A percentile compares a stretch with the other conserved stretches of the same genome.
Evolutionary conservation across 768 basidiomycete species (phyloP).

Genomic region (Pseudohyphozyma bogoriensis): DNA sequence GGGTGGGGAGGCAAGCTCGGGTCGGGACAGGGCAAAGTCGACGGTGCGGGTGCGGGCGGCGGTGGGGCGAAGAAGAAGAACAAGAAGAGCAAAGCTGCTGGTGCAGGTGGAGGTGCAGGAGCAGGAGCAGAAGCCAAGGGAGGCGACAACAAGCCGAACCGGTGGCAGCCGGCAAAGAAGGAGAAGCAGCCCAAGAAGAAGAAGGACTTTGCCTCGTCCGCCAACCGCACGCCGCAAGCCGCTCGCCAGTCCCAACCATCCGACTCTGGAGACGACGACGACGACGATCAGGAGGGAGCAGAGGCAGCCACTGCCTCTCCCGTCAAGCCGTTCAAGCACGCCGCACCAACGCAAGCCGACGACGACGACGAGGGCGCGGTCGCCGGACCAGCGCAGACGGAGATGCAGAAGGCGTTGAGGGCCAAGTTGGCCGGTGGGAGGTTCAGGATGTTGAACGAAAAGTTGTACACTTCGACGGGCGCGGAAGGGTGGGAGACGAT

Average conservation of each 20-base stretch:
- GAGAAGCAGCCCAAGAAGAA: conserved; percentile 2
- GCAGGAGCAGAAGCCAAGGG: conserved; percentile 6
- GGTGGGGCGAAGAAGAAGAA: conserved; percentile 2
- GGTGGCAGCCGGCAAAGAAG: not conserved
- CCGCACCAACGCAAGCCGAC: not conserved
- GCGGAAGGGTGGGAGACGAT: conserved; percentile 66
- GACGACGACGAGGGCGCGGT: not conserved
- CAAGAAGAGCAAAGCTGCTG: conserved; percentile 18
- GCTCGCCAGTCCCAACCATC: not conserved
- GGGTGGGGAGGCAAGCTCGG: not conserved
- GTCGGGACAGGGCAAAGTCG: not conserved
- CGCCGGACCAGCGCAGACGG: conserved; percentile 50
- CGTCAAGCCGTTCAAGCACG: not conserved
- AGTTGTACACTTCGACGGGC: conserved; percentile 77
- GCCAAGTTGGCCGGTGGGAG: conserved; percentile 43
- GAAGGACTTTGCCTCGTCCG: not conserved
- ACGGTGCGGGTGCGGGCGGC: not conserved
- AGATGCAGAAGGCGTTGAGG: conserved; percentile 63
- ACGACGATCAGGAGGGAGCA: not conserved
- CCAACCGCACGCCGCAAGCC: not conserved
- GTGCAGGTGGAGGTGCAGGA: conserved; percentile 18
- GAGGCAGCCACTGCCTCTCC: too few species aligned
- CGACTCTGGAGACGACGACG: conserved; percentile 12
- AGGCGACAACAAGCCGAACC: not conserved
- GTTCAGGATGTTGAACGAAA: conserved; percentile 78